These are phyloP conservation scores for Pestalotiopsis sp. DNA, from an alignment of 2,329 filamentous ascomycete genomes.

Conservation along the genomic window DNA sequence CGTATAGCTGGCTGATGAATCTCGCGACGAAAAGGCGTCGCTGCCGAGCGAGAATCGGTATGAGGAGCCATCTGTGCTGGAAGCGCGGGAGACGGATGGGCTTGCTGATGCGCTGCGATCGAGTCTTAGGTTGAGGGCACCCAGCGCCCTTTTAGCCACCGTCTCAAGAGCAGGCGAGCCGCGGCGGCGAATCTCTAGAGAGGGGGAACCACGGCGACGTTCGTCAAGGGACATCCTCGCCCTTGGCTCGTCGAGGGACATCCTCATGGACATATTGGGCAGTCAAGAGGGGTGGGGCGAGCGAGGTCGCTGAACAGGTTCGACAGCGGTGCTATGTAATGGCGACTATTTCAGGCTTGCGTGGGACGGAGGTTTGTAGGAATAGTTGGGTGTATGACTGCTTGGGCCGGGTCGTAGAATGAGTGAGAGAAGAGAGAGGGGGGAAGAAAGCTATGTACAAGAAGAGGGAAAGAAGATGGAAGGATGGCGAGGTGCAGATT, in stretches of 20 bases:
- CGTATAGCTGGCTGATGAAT: slow-evolving; percentile 63
- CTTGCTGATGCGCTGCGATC: slow-evolving; percentile 67
- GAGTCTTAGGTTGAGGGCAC: slow-evolving; percentile 55
- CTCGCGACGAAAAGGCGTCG: slow-evolving; percentile 56
- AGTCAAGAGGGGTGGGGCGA: background rate
- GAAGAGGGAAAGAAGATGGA: background rate
- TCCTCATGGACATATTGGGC: background rate
- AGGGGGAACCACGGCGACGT: slow-evolving; percentile 13
- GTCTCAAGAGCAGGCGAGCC: slow-evolving; percentile 68
- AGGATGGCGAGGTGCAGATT: background rate
- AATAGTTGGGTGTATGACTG: too few species aligned
- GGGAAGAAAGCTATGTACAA: background rate
- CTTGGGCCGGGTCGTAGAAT: too few species aligned
- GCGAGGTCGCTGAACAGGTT: background rate
- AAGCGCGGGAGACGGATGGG: slow-evolving; percentile 61
- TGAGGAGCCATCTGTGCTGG: slow-evolving; percentile 47
- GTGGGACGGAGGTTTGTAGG: too few species aligned
- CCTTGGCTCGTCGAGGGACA: slow-evolving; percentile 30
- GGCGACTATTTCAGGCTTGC: background rate
- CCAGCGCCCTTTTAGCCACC: slow-evolving; percentile 64
- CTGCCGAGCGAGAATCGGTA: slow-evolving; percentile 60
- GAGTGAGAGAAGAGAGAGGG: background rate
- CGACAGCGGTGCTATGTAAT: background rate
- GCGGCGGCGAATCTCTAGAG: slow-evolving; percentile 40
- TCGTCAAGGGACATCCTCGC: slow-evolving; percentile 36